phyloP scores from a whole-genome alignment of 345 rosid genomes.

The Trapa bicornis region DNA sequence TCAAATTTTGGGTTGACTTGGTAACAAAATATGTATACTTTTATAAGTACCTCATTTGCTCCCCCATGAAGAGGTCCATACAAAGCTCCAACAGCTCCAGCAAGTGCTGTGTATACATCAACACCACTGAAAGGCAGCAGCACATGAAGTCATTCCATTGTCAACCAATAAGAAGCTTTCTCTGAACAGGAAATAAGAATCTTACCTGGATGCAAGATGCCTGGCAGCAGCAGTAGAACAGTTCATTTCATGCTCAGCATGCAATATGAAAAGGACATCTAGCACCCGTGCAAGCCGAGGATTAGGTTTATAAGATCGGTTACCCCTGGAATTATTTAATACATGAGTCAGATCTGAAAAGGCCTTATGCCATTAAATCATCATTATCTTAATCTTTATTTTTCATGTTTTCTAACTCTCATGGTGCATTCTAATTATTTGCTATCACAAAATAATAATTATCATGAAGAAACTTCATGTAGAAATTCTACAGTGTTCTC shows the following conservation, averaged over 20 bases:
- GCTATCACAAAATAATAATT: no score
- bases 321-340: conserved; percentile 39
- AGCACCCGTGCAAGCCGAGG: conserved; percentile 82
- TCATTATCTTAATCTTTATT: not conserved
- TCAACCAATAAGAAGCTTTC: not conserved
- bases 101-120: conserved; percentile 81
- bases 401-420: no score
- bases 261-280: conserved; percentile 81
- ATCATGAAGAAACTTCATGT: not conserved
- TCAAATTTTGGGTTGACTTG: not conserved
- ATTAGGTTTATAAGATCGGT: conserved; percentile 76
- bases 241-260: conserved; percentile 97
- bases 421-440: no score
- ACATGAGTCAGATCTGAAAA: not conserved
- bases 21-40: not conserved
- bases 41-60: conserved; percentile 65
- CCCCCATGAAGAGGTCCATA: conserved; percentile 99
- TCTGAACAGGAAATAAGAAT: conserved; percentile 4
- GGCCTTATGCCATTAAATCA: no score
- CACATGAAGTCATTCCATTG: not conserved
- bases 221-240: conserved; percentile 93
- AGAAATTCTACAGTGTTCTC: not conserved
- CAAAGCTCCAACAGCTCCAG: conserved; percentile 94
- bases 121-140: conserved; percentile 51
- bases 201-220: conserved; percentile 92